These are phyloP conservation scores for Lactifluus piperatus DNA, from an alignment of 768 basidiomycete genomes.

Conservation along the genomic window DNA sequence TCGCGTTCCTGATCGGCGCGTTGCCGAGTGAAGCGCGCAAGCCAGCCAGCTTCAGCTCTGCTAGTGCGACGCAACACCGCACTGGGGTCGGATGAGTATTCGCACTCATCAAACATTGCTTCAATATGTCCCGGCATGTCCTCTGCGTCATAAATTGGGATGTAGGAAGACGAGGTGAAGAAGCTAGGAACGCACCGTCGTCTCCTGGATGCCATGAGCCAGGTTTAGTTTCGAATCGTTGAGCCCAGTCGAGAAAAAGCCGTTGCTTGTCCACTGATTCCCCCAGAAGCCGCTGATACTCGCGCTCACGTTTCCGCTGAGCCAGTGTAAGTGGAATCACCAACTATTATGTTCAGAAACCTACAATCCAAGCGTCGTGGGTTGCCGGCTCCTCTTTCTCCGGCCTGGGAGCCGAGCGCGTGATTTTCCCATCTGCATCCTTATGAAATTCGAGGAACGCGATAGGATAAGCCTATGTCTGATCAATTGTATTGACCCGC, in stretches of 20 bases:
- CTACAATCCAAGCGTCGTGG: conserved; percentile 65
- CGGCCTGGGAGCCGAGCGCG: conserved; percentile 51
- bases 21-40: conserved; percentile 45
- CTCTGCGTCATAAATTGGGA: neutral
- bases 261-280: conserved; percentile 49
- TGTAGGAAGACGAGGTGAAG: too few species aligned
- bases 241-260: conserved; percentile 48
- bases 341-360: neutral
- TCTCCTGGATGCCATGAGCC: conserved; percentile 26
- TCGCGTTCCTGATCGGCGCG: conserved; percentile 43
- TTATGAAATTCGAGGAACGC: conserved; percentile 69
- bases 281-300: conserved; percentile 47
- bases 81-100: conserved; percentile 9
- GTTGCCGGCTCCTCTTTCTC: conserved; percentile 57
- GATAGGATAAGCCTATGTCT: conserved; percentile 52
- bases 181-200: conserved; percentile 16
- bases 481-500: neutral
- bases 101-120: conserved; percentile 17
- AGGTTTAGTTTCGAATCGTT: conserved; percentile 53
- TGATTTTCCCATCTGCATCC: conserved; percentile 39
- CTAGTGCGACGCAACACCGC: conserved; percentile 9
- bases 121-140: conserved; percentile 30
- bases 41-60: conserved; percentile 48
- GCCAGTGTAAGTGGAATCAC: neutral
- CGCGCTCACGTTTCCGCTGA: conserved; percentile 51